These are phyloP conservation scores for Paxillus rubicundulus DNA, from an alignment of 768 basidiomycete species.

Conservation along the genomic window DNA sequence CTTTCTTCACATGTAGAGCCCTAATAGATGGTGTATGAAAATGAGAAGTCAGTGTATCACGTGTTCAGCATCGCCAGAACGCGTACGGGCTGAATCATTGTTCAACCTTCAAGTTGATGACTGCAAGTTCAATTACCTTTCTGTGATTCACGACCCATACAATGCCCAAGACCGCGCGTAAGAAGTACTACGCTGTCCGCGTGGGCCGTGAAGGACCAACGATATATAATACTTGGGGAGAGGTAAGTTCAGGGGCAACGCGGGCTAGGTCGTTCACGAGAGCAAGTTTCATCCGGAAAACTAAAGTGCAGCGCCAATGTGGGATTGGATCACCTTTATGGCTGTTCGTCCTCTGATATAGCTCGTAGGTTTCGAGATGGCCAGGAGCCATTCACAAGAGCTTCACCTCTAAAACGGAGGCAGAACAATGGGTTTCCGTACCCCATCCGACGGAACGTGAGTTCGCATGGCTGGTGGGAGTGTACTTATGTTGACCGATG, in stretches of 20 bases:
- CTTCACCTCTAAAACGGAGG: slow-evolving; percentile 43
- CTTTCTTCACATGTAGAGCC: no score
- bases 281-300: neutral
- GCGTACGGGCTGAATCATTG: neutral
- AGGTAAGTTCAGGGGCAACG: slow-evolving; percentile 38
- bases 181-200: slow-evolving; percentile 61
- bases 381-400: slow-evolving; percentile 52
- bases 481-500: neutral
- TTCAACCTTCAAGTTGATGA: neutral
- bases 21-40: no score
- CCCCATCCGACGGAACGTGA: slow-evolving; percentile 14
- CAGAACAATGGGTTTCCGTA: slow-evolving; percentile 48
- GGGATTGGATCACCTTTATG: neutral
- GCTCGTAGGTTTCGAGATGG: slow-evolving; percentile 49
- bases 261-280: neutral
- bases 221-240: slow-evolving; percentile 59
- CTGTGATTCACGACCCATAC: neutral
- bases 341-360: neutral
- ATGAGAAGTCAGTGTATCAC: neutral
- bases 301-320: slow-evolving; percentile 50
- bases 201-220: slow-evolving; percentile 55
- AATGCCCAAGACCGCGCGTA: slow-evolving; percentile 31
- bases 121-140: neutral
- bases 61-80: neutral
- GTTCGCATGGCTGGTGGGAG: neutral